Conservation (phyloP, 129 eudicot genomes). For the Flaveria brownii region DNA sequence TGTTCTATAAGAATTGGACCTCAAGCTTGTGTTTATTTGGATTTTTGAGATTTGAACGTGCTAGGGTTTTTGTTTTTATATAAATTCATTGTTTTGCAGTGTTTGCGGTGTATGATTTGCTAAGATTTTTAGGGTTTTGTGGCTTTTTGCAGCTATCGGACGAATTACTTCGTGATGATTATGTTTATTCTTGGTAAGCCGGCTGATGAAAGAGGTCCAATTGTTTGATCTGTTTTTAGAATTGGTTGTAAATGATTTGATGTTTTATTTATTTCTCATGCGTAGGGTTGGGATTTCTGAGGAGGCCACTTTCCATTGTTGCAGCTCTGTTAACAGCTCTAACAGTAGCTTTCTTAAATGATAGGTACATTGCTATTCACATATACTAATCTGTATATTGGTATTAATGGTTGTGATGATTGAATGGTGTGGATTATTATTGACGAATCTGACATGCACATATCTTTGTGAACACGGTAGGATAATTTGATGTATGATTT, state of each 20-base stretch:
- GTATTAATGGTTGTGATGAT: neutral
- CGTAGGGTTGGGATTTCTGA: conserved; percentile 79
- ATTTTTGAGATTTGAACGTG: no score
- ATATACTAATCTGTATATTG: neutral
- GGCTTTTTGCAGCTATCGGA: conserved; percentile 69
- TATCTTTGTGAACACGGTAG: neutral
- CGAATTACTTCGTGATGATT: conserved; percentile 84
- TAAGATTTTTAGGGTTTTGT: neutral
- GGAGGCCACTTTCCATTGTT: conserved; percentile 86
- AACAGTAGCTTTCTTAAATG: conserved; percentile 81
- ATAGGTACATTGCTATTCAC: conserved; percentile 51
- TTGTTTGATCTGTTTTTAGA: neutral
- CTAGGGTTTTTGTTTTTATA: no score
- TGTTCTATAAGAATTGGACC: no score
- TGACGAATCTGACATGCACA: neutral
- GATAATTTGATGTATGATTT: neutral
- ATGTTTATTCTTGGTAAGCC: conserved; percentile 74
- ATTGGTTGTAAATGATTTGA: neutral
- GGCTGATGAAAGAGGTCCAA: neutral
- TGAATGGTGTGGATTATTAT: neutral
- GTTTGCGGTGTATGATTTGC: neutral
- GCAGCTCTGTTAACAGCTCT: conserved; percentile 80
- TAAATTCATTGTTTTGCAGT: no score
- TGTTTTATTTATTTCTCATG: neutral
- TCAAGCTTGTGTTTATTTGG: no score